These are phyloP conservation scores for Zarea fungicola DNA, from an alignment of 2,329 filamentous ascomycete genomes.

Conservation along the genomic window DNA sequence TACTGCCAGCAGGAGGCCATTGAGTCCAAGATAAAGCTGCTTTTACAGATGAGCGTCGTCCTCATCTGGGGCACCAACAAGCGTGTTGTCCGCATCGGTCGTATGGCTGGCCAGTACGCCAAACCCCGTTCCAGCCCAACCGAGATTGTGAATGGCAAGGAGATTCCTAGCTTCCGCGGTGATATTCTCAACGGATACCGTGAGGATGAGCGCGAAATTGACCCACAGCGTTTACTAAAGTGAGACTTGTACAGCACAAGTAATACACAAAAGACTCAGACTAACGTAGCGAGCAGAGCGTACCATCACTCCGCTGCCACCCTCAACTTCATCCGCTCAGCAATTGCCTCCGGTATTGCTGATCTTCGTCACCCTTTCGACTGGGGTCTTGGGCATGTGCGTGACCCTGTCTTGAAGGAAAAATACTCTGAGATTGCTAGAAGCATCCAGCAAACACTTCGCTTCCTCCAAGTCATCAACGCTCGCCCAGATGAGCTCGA, in stretches of 20 bases:
- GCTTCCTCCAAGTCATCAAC: conserved; percentile 91
- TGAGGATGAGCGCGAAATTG: conserved; percentile 68
- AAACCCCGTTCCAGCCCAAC: conserved; percentile 89
- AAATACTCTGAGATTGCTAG: conserved; percentile 82
- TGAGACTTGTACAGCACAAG: conserved; percentile 26
- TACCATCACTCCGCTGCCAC: conserved; percentile 96
- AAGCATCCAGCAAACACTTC: conserved; percentile 83
- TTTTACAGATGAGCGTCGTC: conserved; percentile 95
- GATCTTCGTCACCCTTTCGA: conserved; percentile 91
- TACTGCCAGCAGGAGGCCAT: conserved; percentile 89
- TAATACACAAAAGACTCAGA: background rate
- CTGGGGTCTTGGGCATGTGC: conserved; percentile 90
- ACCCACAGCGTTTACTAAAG: conserved; percentile 76
- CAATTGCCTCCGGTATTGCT: conserved; percentile 81
- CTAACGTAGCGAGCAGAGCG: conserved; percentile 47
- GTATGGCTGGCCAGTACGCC: conserved; percentile 96
- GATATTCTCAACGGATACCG: conserved; percentile 93
- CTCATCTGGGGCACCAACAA: conserved; percentile 80
- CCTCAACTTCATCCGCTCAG: conserved; percentile 83
- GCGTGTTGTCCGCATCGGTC: conserved; percentile 86
- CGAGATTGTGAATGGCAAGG: conserved; percentile 72
- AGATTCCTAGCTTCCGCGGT: conserved; percentile 86
- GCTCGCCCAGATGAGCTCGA: conserved; percentile 79
- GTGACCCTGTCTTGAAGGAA: conserved; percentile 72
- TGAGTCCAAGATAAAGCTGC: conserved; percentile 92